Percentiles rank a stretch among this genome's conserved stretches.
Conservation (phyloP, 805 yeast species). For the Suhomyces pyralidae region DNA sequence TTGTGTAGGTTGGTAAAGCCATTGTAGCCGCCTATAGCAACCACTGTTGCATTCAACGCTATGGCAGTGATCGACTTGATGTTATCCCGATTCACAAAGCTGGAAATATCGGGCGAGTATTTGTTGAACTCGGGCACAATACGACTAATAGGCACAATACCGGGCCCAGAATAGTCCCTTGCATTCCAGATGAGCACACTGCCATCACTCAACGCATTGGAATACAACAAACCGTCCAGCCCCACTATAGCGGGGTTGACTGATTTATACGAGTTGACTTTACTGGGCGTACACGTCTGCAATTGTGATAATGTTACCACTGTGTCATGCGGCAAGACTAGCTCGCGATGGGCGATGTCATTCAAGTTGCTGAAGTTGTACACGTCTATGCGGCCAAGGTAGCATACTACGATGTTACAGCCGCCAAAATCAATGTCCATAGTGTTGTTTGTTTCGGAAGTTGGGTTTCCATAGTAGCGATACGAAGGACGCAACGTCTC, state of each 20-base stretch:
- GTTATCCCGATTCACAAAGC: conserved; percentile 3
- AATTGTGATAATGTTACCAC: conserved; percentile 13
- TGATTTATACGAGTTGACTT: conserved; percentile 1
- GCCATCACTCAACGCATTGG: conserved; percentile 38
- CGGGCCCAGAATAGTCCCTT: conserved; percentile 21
- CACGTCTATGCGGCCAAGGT: conserved; percentile 18
- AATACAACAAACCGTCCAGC: conserved; percentile 40
- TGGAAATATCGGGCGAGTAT: conserved; percentile 6
- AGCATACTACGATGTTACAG: conserved; percentile 23
- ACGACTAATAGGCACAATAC: conserved; percentile 13
- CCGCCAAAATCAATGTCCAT: conserved; percentile 36
- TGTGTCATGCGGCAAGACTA: conserved; percentile 14
- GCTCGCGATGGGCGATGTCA: not conserved
- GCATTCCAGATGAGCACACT: conserved; percentile 43
- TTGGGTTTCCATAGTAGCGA: conserved; percentile 8
- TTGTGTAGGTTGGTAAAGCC: conserved; percentile 44
- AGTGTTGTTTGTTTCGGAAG: conserved; percentile 6
- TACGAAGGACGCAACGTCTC: conserved; percentile 5
- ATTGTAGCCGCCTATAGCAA: conserved; percentile 40
- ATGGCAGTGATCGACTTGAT: conserved; percentile 19
- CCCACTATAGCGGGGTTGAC: conserved; percentile 30
- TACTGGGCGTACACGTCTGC: conserved; percentile 15
- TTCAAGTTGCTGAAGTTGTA: conserved; percentile 16
- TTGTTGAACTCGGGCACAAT: conserved; percentile 24
- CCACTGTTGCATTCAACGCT: conserved; percentile 32